Conservation (phyloP, 2,329 filamentous ascomycete genomes). For the Pseudogymnoascus sp. region DNA sequence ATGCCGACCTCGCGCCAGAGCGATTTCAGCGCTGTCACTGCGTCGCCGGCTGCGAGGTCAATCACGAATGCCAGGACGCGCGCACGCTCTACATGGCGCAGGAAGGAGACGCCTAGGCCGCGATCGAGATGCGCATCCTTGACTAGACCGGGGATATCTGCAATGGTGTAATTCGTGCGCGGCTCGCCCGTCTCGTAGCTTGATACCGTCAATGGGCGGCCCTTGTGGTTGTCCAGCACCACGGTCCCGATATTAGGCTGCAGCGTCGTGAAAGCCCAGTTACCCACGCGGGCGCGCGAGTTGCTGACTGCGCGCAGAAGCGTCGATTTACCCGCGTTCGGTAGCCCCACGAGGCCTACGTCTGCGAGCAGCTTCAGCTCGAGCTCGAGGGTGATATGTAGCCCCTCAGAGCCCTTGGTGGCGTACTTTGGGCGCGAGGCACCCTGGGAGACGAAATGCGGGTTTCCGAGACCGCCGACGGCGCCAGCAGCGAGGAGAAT, state of each 20-base stretch:
- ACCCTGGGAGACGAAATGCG: constrained; percentile 77
- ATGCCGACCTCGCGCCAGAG: constrained; percentile 87
- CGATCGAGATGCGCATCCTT: constrained; percentile 87
- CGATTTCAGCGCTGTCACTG: constrained; percentile 66
- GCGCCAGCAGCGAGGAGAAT: constrained; percentile 81
- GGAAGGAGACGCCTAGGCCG: constrained; percentile 81
- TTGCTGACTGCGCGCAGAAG: constrained; percentile 80
- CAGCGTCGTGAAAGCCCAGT: constrained; percentile 95
- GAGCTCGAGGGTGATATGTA: constrained; percentile 71
- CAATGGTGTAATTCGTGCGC: constrained; percentile 79
- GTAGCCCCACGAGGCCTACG: constrained; percentile 86
- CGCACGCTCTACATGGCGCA: constrained; percentile 90
- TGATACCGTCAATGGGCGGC: constrained; percentile 49
- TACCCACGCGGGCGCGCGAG: constrained; percentile 78
- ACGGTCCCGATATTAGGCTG: constrained; percentile 95
- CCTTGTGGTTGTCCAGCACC: constrained; percentile 77
- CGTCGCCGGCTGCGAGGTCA: constrained; percentile 72
- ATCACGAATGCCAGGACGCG: constrained; percentile 89
- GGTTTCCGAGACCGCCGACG: constrained; percentile 84
- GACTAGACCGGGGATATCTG: constrained; percentile 90
- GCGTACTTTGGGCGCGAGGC: constrained; percentile 74
- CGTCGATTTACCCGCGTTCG: constrained; percentile 94
- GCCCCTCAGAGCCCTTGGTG: constrained; percentile 72
- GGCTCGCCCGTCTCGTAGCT: constrained; percentile 41
- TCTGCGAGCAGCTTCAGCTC: constrained; percentile 94